Evolutionary conservation across 495 filamentous ascomycete genomes (phyloP), one percentile per base, ranked within the genome.

Genomic region (Penicillium macrosclerotiorum): DNA sequence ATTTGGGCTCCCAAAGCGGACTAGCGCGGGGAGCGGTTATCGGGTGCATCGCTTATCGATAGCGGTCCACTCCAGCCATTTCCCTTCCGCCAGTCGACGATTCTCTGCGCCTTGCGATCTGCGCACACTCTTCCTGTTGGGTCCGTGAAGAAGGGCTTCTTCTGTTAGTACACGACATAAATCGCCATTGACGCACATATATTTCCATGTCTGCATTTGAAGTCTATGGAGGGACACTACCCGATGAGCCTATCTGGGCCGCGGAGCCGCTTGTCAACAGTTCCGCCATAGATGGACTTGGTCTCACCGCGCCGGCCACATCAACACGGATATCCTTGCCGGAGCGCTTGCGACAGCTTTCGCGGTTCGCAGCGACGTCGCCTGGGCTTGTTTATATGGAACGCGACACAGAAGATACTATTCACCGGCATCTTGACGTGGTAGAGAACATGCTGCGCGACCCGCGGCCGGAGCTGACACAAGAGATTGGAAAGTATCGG

Each of bases 391-490:
- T 41, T 9, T 36, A 25, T 25, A 32, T 52, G 3, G 54, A 51
- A 7, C 19, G 35, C 25, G 48, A 57, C n/a, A 47, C 59, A 4
- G 53, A 54, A 11, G 39, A 47, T 6, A 45, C 51, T n/a, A 45
- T 65, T 3, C 54, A 64, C 16, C 52, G 52, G 13, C 63, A 60
- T 39, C 51, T 71, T 18, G 59, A 69, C n/a, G 53, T 49, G 8
- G 42, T 71, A 4, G 65, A 69, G 37, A 31, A 52, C 7, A 43
- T 72, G 18, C 47, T 69, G 6, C 34, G 43, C 0, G 58, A 71
- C 29, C 55, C 60, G 16, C 57, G 51, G 11, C 52, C 54, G 9
- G 42, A 41, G 20, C 23, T 64, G 1, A 51, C 52, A 3, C 48
- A 51, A 2, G 59, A 62, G 33, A 45, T 60, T 20, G 41, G 32